phyloP scores from a whole-genome alignment of 1,284 basidiomycete species.

The Marasmius fiardii region DNA sequence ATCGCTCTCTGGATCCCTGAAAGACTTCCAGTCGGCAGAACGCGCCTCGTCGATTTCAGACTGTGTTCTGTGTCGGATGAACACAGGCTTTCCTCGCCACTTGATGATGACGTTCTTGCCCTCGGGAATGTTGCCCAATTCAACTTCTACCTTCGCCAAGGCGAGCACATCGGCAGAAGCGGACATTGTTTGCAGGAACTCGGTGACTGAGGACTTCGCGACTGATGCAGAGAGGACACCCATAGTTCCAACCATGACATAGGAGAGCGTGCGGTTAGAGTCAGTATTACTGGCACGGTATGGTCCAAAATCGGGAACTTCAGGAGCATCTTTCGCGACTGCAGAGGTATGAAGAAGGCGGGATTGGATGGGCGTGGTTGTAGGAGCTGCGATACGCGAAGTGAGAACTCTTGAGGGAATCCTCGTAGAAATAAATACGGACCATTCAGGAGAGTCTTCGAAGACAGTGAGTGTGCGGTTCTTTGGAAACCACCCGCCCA shows the following conservation, averaged over 20 bases:
- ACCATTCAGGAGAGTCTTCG: conserved; percentile 73
- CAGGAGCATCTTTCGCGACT: conserved; percentile 57
- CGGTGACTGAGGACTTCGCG: conserved; percentile 92
- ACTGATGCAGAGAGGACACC: conserved; percentile 93
- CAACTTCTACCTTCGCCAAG: conserved; percentile 97
- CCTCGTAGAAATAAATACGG: conserved; percentile 26
- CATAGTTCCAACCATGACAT: conserved; percentile 97
- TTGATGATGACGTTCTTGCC: conserved; percentile 98
- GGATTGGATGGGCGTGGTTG: conserved; percentile 57
- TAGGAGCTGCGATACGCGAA: conserved; percentile 11
- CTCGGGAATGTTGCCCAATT: conserved; percentile 89
- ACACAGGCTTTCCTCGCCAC: conserved; percentile 99
- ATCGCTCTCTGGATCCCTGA: conserved; percentile 94
- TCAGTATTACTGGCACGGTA: conserved; percentile 76
- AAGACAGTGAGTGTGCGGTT: conserved; percentile 54
- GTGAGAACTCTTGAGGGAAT: neutral
- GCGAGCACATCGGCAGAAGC: conserved; percentile 98
- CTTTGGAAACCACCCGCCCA: conserved; percentile 62
- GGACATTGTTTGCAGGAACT: conserved; percentile 94
- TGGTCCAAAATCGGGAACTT: conserved; percentile 86
- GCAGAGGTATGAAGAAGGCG: conserved; percentile 76
- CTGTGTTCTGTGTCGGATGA: conserved; percentile 94
- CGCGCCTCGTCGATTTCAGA: conserved; percentile 96
- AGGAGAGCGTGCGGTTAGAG: conserved; percentile 84
- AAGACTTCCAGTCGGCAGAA: conserved; percentile 75